Conservation (phyloP, 1,284 basidiomycete species). For the Rhodotorula sp. region DNA sequence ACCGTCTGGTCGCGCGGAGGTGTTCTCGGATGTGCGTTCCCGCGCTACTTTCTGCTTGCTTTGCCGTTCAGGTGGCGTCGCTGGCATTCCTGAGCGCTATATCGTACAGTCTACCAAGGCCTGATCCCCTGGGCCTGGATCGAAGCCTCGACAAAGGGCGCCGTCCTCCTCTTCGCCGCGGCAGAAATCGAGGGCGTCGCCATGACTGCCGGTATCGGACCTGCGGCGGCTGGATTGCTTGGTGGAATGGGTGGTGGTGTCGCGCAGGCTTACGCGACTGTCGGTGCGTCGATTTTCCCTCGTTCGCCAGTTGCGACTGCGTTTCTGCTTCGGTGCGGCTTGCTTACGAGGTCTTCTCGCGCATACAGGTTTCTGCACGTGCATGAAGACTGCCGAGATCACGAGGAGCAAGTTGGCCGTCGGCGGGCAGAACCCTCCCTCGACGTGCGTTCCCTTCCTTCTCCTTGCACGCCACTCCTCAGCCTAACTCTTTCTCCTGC, state of each 20-base stretch:
- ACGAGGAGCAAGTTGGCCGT: slow-evolving; percentile 94
- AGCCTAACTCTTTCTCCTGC: neutral
- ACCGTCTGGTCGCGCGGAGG: slow-evolving; percentile 92
- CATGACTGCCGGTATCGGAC: slow-evolving; percentile 65
- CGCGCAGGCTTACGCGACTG: slow-evolving; percentile 97
- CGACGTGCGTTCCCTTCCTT: slow-evolving; percentile 56
- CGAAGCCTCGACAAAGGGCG: slow-evolving; percentile 98
- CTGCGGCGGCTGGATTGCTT: slow-evolving; percentile 79
- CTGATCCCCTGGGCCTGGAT: slow-evolving; percentile 99
- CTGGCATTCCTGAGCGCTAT: neutral
- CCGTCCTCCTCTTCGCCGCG: slow-evolving; percentile 90
- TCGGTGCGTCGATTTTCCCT: slow-evolving; percentile 65
- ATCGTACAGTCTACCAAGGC: slow-evolving; percentile 77
- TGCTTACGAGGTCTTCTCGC: neutral
- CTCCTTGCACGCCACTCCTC: neutral
- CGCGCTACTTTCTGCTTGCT: neutral
- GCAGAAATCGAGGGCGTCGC: slow-evolving; percentile 82
- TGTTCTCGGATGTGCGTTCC: slow-evolving; percentile 60
- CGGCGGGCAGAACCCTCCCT: slow-evolving; percentile 83
- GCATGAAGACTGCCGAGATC: slow-evolving; percentile 69
- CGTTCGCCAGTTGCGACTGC: neutral
- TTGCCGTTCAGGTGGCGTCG: too few species aligned
- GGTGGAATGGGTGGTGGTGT: slow-evolving; percentile 98
- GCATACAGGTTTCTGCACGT: slow-evolving; percentile 43
- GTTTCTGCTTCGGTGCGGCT: neutral